Percentiles rank a stretch among this genome's conserved stretches.
Evolutionary conservation across 2,329 filamentous ascomycete genomes (phyloP).

Genomic region (Epichloe festucae): DNA sequence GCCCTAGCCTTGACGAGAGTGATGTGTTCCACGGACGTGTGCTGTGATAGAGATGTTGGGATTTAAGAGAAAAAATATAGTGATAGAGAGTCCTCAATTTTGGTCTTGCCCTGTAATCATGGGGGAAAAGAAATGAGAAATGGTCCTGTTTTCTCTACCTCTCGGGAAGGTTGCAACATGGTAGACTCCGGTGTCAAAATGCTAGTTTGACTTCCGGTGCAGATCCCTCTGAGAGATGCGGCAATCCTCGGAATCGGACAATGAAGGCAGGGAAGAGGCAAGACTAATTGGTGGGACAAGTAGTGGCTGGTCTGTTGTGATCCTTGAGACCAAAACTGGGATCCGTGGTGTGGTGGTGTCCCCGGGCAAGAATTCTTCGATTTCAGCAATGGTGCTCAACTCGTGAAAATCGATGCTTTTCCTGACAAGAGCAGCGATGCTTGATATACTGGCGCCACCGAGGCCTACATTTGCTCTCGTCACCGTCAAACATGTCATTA

Average conservation of each 20-base stretch:
- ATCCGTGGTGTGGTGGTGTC: background rate
- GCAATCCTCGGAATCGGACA: conserved; percentile 3
- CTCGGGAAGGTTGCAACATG: conserved; percentile 1
- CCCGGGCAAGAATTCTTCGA: background rate
- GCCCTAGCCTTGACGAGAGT: background rate
- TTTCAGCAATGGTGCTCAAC: background rate
- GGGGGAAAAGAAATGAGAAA: too few relatives aligned
- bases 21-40: background rate
- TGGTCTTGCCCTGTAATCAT: too few relatives aligned
- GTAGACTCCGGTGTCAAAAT: background rate
- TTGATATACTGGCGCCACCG: background rate
- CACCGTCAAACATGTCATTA: background rate
- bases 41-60: too few relatives aligned
- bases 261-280: background rate
- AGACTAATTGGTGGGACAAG: conserved; percentile 2
- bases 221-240: background rate
- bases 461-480: background rate
- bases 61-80: too few relatives aligned
- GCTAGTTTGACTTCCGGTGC: background rate
- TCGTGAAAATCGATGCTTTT: background rate
- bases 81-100: too few relatives aligned
- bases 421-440: background rate
- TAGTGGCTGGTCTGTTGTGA: conserved; percentile 4
- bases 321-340: background rate
- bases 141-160: background rate